Base-by-base conservation (phyloP, 306 rosid genomes). In the Quercus suber region DNA sequence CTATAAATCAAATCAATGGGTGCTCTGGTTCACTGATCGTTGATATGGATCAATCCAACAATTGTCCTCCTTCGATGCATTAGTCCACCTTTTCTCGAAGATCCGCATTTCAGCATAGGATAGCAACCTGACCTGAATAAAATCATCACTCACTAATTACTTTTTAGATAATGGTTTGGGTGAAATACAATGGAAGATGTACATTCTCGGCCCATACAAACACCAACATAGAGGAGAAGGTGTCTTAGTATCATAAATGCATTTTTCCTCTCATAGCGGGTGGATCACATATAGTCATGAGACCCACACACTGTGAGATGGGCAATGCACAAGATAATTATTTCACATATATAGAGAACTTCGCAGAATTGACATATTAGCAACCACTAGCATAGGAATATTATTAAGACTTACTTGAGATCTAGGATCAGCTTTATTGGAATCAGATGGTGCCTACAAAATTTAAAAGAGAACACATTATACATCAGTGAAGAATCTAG, bases 21-120 rank as follows among this genome's bases (percentile, higher is more conserved):
- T 69, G 0, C 74, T 82, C 75, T 73, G 81, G 80, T 84, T 88
- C 19, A 68, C 49, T 23, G 52, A 31, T 43, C 73, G 77, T 74
- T 9, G 56, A 80, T 89, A 92, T 0, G 91, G 97, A 87, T 92
- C 94, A 72, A 84, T 71, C 79, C 91, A 88, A 75, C 91, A 83
- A 1, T 41, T 55, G 74, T 81, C 91, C 15, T 75, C 79, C 73
- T 75, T 85, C 0, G 55, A 78, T 5, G 91, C 89, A 11, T 69
- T 69, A 7, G 55, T 79, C 91, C 91, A 88, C 79, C 91, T 76
- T 67, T 83, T 78, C 74, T 78, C 69, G 61, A 85, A 88, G 57
- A 85, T 73, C 63, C 73, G 71, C 91, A 88, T 88, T 77, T 83
- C 91, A 51, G 78, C 23, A 20, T 70, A 85, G 28, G 91, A 85